Evolutionary conservation across 306 rosid genomes (phyloP), one percentile per base, ranked within the genome.

Genomic region (Gastrolobium villosum): DNA sequence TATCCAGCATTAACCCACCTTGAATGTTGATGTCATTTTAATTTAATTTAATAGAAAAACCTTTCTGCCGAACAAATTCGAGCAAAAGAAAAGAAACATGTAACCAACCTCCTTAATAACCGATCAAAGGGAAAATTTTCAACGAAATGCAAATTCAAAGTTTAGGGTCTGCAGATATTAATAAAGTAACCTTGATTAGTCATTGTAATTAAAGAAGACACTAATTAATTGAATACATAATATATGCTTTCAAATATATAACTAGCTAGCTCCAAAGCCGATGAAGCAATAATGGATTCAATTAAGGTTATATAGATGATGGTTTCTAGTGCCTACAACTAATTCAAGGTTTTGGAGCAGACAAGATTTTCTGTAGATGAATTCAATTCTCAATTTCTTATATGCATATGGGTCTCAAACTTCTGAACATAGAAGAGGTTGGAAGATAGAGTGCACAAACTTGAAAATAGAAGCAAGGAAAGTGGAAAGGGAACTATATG

Each of bases 11-110:
- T 63, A 48, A 70, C 49, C 45, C 84, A 79, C 69, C 79, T 78
- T 68, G 40, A 70, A 82, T 70, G 80, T 82, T 75, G 77, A 86
- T 86, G 84, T 79, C 86, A 82, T 82, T 82, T 82, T 74, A 46
- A 76, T 49, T 85, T 48, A 66, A 59, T 6, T 20, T 20, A 20
- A 72, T 9, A 65, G 60, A 72, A 81, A 74, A 69, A 40, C 63
- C 79, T 71, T 40, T 81, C 74, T 48, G 67, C 72, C 49, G 0
- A 82, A 63, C 13, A 79, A 63, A 68, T 62, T 60, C 53, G 69
- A 85, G 70, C 79, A 81, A 20, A 20, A 77, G 59, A 60, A 59
- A 35, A 83, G 61, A 59, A 76, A 70, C 52, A 55, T 5, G n/a
- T 71, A 75, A 10, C 32, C 80, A 6, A 26, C 54, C 45, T 69